Base-by-base conservation (phyloP, 331 rosid species). In the Rosa hybrid region DNA sequence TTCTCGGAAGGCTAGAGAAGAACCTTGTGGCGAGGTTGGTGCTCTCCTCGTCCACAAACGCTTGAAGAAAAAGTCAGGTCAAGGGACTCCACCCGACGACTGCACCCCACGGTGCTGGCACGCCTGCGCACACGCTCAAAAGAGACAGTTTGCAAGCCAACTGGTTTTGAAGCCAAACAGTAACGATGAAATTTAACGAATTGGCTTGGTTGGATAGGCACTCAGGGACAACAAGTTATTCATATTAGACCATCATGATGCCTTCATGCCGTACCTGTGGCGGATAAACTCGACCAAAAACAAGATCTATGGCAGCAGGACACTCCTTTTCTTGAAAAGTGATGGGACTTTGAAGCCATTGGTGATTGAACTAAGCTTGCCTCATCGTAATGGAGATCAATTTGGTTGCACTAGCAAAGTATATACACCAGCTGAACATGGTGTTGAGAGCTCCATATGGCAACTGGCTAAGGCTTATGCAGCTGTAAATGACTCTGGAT, bases 191-290 rank as follows among this genome's bases (percentile, higher is more conserved):
- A 46, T 12, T 27, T 45, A 23, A 27, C 39, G 3, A 25, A 12
- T 6, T 59, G 0, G 34, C 27, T 23, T 23, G 38, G 65, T 25
- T 42, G 12, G 21, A 17, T 21, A 83, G 83, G 82, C 83, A 30
- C 50, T 83, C 30, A 42, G 21, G 38, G 68, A 38, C 45, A 78
- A 67, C 7, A 75, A 23, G 74, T 6, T 83, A 30, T 83, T 83
- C 69, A 79, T 83, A 75, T 75, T 83, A 65, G 74, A 83, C 42
- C 86, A 83, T 71, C 83, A 83, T 7, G 86, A 83, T 80, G 16
- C 60, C n/a, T 70, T 79, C 54, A 68, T 83, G 48, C 80, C 83
- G 10, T 83, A 83, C 80, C 16, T 83, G 83, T 79, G 80, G 57
- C 34, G 59, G 54, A 78, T 74, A 73, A 83, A 83, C 72, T 8